Base-by-base conservation (phyloP, 768 basidiomycete genomes). In the Pulveroboletus sp. region DNA sequence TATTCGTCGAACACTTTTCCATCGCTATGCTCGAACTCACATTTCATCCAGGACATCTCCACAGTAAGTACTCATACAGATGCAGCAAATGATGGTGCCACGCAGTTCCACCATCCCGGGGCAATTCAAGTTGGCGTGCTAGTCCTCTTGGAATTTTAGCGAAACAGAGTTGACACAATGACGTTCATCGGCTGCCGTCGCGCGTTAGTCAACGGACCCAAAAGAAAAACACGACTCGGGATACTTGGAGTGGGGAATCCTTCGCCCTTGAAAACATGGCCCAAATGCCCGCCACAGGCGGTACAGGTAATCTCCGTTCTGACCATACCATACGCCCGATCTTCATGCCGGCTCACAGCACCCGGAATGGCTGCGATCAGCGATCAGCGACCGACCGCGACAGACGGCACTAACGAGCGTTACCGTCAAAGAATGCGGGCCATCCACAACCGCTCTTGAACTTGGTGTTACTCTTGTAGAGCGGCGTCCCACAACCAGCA, bases 401-500 rank as follows among this genome's bases (percentile, higher is more conserved):
- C 24, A 7, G 13, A 29, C 7, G n/a, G n/a, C n/a, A n/a, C 9
- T 24, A 30, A 36, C 49, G 19, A 20, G 9, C 58, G 71, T 49
- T 53, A 87, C 88, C 88, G 63, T 95, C 93, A 64, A 86, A 97
- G 77, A 96, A 97, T 1, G 93, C 91, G n/a, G 94, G 93, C 93
- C 93, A 97, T 20, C 93, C 93, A 61, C 91, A 95, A 8, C 92
- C 91, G 50, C 89, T 93, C 59, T 86, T 78, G 70, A 95, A 96
- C 71, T 96, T 96, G 56, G 91, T 93, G 23, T 74, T 75, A 61
- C 87, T 89, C 75, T 85, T 89, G 74, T 95, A 96, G 42, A 96
- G 71, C 1, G 92, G 85, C 3, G 89, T 82, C 30, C 75, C 76
- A 67, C 93, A 95, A 8, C 79, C 93, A 9, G 82, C 85, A 62